Evolutionary conservation across 1,284 basidiomycete species (phyloP).

Genomic region (Marasmius sp.): DNA sequence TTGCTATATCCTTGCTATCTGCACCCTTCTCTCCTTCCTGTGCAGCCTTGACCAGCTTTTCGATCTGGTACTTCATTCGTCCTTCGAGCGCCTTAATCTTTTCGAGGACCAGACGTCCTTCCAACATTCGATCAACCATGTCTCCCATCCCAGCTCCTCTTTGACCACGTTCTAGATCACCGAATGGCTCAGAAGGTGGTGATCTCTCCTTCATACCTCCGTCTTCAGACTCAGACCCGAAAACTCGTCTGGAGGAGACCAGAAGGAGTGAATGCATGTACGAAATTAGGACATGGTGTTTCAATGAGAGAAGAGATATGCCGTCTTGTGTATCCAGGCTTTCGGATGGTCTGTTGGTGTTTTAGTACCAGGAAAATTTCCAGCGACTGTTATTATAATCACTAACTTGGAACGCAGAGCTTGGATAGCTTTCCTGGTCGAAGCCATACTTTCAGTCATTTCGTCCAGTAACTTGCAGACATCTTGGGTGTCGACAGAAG

Average conservation of each 20-base stretch:
- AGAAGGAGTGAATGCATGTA: conserved; percentile 89
- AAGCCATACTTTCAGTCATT: conserved; percentile 62
- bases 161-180: conserved; percentile 44
- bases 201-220: conserved; percentile 42
- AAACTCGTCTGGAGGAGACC: conserved; percentile 65
- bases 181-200: conserved; percentile 53
- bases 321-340: conserved; percentile 74
- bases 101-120: conserved; percentile 75
- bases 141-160: conserved; percentile 64
- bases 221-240: conserved; percentile 39
- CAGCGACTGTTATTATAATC: neutral
- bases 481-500: conserved; percentile 5
- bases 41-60: conserved; percentile 83
- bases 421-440: conserved; percentile 58
- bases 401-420: conserved; percentile 53
- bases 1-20: conserved; percentile 43
- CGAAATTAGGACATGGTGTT: conserved; percentile 83
- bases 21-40: conserved; percentile 51
- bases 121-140: conserved; percentile 71
- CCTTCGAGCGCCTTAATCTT: conserved; percentile 80
- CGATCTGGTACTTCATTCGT: conserved; percentile 93
- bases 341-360: conserved; percentile 23
- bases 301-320: conserved; percentile 88
- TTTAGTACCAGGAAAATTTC: conserved; percentile 9
- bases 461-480: conserved; percentile 44